Conservation (phyloP, 768 basidiomycete genomes). For the Lanmaoa pseudosensibilis region DNA sequence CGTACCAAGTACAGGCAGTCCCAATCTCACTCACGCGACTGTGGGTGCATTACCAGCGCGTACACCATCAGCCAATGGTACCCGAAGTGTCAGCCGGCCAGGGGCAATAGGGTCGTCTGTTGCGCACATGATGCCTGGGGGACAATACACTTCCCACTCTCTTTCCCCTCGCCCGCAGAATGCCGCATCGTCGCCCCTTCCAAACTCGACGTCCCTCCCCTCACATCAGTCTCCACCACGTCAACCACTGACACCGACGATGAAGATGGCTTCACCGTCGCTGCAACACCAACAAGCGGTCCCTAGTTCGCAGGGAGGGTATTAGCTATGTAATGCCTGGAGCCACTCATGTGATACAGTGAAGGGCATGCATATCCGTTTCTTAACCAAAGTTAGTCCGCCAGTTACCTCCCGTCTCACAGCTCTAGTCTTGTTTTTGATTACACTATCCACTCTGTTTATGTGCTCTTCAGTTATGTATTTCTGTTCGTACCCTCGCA, state of each 20-base stretch:
- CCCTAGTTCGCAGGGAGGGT: slow-evolving; percentile 52
- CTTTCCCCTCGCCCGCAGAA: slow-evolving; percentile 55
- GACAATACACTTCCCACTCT: slow-evolving; percentile 42
- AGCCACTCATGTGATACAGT: slow-evolving; percentile 12
- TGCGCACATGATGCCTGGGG: slow-evolving; percentile 36
- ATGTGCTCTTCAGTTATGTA: slow-evolving; percentile 41
- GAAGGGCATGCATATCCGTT: slow-evolving; percentile 15
- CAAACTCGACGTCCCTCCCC: slow-evolving; percentile 39
- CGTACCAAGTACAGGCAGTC: slow-evolving; percentile 36
- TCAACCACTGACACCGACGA: slow-evolving; percentile 48
- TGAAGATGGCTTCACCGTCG: slow-evolving; percentile 55
- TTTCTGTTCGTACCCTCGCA: slow-evolving; percentile 32
- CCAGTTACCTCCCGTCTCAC: slow-evolving; percentile 19
- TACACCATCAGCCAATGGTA: slow-evolving; percentile 58
- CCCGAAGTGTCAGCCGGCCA: slow-evolving; percentile 42
- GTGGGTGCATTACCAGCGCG: slow-evolving; percentile 41
- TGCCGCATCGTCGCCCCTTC: slow-evolving; percentile 45
- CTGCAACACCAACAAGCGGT: slow-evolving; percentile 55
- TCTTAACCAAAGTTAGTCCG: slow-evolving; percentile 4
- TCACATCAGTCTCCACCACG: slow-evolving; percentile 50
- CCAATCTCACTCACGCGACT: slow-evolving; percentile 34
- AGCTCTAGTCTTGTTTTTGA: slow-evolving; percentile 31
- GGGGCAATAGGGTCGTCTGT: slow-evolving; percentile 20
- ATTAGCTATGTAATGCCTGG: slow-evolving; percentile 35
- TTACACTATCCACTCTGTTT: slow-evolving; percentile 37